Evolutionary conservation across 371 early-diverging fungal species (phyloP).

Genomic region (Encephalitozoon hellem): DNA sequence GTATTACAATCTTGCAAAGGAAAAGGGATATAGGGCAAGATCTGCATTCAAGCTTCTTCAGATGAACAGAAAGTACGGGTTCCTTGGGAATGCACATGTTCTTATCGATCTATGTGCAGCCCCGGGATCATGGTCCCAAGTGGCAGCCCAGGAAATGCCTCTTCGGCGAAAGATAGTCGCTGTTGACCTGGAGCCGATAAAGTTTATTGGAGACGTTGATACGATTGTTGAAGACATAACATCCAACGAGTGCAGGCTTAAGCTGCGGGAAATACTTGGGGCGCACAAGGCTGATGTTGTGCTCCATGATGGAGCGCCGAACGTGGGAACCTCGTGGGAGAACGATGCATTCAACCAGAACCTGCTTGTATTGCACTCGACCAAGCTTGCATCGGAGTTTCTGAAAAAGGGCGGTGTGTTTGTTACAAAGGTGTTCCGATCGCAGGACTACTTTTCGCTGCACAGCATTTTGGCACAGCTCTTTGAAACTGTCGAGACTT

Average conservation of each 20-base stretch:
- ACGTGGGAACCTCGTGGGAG: conserved; percentile 90
- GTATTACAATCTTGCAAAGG: conserved; percentile 98
- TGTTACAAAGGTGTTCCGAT: conserved; percentile 95
- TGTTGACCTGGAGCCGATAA: conserved; percentile 91
- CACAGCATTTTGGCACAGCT: conserved; percentile 93
- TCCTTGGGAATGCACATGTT: conserved; percentile 72
- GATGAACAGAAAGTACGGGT: conserved; percentile 78
- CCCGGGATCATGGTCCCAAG: conserved; percentile 97
- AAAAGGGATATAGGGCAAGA: conserved; percentile 97
- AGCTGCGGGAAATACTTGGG: conserved; percentile 75
- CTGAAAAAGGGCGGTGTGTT: conserved; percentile 85
- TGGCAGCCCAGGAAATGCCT: conserved; percentile 65
- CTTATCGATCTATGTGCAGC: conserved; percentile 96
- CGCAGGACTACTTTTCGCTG: conserved; percentile 94
- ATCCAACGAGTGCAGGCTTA: conserved; percentile 75
- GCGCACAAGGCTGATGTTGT: conserved; percentile 86
- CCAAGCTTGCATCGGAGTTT: conserved; percentile 88
- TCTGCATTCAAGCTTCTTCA: conserved; percentile 97
- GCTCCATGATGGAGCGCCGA: conserved; percentile 99
- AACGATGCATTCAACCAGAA: conserved; percentile 95
- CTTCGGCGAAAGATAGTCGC: conserved; percentile 63
- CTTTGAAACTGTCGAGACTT: conserved; percentile 89
- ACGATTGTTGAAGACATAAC: conserved; percentile 94
- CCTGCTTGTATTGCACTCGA: conserved; percentile 81
- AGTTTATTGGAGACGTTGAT: conserved; percentile 81